Evolutionary conservation across 192 early-diverging fungal genomes (phyloP), one percentile per base, ranked within the genome.

Genomic region (Coemansia sp.): DNA sequence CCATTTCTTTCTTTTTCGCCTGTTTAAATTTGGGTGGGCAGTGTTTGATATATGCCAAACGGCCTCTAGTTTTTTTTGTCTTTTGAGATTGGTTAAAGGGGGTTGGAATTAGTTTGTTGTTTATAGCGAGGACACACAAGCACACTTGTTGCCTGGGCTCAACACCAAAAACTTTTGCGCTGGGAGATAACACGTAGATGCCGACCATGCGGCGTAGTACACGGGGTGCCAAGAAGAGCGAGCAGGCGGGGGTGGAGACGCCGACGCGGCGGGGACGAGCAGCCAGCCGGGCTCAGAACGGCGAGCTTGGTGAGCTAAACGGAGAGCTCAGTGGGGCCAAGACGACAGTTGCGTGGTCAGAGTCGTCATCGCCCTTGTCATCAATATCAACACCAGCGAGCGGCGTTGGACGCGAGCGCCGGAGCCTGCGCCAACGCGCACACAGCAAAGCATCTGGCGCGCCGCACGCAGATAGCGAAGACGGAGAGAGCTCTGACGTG

Each of bases 361-460:
- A 51, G 7, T 29, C 63, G 3, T 60, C 75, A 6, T 78, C 75
- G 4, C 67, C 75, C 16, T 43, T 78, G 43, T 78, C 75, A 2
- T 78, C 75, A 12, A 43, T 78, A 18, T 78, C 75, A 13, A 71
- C 68, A 29, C 65, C 74, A 0, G 74, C 64, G 0, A 71, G 68
- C 41, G 58, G 54, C 12, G 64, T 22, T 2, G 52, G 35, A 2
- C 74, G 61, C 19, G n/a, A 18, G n/a, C 38, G 47, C 35, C 35
- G 27, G 19, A 10, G 57, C 35, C 7, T 50, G 27, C 50, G 61
- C 37, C 50, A 62, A 13, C 61, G 38, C 13, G 32, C 51, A 10
- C 61, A 49, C 50, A 29, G 41, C 53, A 64, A 41, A 12, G 13
- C 39, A 13, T 23, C 53, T 29, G 52, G 12, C 32, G 49, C 60